These are phyloP conservation scores for Aeschynomene evenia DNA, from an alignment of 306 rosid species.

Conservation along the genomic window DNA sequence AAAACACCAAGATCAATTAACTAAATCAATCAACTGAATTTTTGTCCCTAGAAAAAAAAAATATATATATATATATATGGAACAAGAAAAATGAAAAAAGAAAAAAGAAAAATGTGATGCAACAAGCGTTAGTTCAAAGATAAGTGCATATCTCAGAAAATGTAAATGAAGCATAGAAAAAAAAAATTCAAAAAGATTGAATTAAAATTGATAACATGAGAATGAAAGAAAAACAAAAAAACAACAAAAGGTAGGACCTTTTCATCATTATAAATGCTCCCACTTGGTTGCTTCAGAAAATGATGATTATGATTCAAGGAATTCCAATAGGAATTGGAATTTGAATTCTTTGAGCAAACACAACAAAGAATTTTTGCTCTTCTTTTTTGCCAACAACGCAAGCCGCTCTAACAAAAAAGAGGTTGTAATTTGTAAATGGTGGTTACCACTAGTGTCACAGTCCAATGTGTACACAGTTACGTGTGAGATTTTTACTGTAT, in stretches of 20 bases:
- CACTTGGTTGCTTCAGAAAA: background rate
- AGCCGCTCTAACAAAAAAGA: too few relatives aligned
- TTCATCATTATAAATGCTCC: conserved; percentile 2
- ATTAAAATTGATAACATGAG: background rate
- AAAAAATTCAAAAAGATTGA: background rate
- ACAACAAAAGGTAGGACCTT: background rate
- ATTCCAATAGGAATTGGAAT: too few relatives aligned
- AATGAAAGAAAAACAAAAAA: too few relatives aligned
- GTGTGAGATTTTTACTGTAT: background rate
- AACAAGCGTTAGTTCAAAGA: background rate
- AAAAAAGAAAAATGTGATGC: background rate
- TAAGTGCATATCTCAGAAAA: background rate
- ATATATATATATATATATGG: too few relatives aligned
- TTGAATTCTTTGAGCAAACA: background rate
- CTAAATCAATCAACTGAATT: too few relatives aligned
- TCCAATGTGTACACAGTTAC: background rate
- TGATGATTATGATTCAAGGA: background rate
- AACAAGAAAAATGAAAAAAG: background rate
- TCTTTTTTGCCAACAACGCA: background rate
- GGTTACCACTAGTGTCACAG: too few relatives aligned
- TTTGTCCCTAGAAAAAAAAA: background rate
- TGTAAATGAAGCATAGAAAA: background rate
- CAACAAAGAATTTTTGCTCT: too few relatives aligned
- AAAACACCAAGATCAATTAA: too few relatives aligned
- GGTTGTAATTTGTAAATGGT: too few relatives aligned